Conservation (phyloP, 805 yeast species). For the Lipomyces oligophaga region DNA sequence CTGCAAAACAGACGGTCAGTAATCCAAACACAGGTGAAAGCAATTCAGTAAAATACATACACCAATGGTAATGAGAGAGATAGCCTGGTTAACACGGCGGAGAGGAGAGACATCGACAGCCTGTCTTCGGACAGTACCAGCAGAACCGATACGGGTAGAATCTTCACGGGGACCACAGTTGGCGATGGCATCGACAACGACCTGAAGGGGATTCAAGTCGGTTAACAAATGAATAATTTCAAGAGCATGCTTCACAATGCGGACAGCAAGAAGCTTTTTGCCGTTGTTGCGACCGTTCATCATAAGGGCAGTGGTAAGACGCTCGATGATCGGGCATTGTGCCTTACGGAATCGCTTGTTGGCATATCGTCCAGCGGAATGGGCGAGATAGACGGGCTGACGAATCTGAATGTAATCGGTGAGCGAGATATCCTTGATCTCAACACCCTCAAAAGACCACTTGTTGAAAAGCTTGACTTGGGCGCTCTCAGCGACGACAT, state of each 20-base stretch:
- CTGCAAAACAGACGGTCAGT: slow-evolving; percentile 2
- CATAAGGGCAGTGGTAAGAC: slow-evolving; percentile 99
- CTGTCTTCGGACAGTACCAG: slow-evolving; percentile 99
- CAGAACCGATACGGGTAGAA: slow-evolving; percentile 99
- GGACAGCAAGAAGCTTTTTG: slow-evolving; percentile 99
- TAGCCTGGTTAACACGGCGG: slow-evolving; percentile 99
- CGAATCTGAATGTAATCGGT: slow-evolving; percentile 98
- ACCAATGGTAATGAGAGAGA: slow-evolving; percentile 97
- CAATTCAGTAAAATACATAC: slow-evolving; percentile 35
- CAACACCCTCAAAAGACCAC: slow-evolving; percentile 98
- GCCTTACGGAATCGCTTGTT: slow-evolving; percentile 99
- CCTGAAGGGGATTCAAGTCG: slow-evolving; percentile 99
- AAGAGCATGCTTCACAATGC: slow-evolving; percentile 98
- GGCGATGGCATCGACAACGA: slow-evolving; percentile 97
- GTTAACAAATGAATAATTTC: slow-evolving; percentile 96
- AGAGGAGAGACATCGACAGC: slow-evolving; percentile 99
- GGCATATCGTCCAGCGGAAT: slow-evolving; percentile 99
- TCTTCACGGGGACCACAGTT: slow-evolving; percentile 99
- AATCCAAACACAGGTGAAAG: slow-evolving; percentile 34
- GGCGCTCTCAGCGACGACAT: slow-evolving; percentile 90
- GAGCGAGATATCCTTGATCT: slow-evolving; percentile 95
- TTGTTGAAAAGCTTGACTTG: slow-evolving; percentile 98
- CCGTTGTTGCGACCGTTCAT: slow-evolving; percentile 99
- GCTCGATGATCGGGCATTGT: slow-evolving; percentile 98
- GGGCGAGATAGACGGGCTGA: slow-evolving; percentile 95